Evolutionary conservation across 1,284 basidiomycete species (phyloP), one percentile per base, ranked within the genome.

Genomic region (Termitomyces sp.): DNA sequence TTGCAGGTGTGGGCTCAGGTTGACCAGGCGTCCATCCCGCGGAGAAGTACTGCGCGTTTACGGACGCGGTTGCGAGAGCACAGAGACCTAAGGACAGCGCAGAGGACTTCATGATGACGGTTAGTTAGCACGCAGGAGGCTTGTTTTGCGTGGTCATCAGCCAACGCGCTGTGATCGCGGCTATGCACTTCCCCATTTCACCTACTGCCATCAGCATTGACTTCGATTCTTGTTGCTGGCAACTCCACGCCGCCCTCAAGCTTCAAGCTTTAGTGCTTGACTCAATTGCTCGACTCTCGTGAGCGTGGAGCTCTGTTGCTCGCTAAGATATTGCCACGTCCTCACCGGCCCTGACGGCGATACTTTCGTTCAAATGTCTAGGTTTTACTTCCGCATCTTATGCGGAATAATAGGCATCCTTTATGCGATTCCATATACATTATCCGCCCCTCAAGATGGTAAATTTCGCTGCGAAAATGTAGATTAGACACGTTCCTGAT

Each of bases 1-100:
- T 64, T 5, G 73, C 36, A 36, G 38, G 54, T 2, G 53, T 55
- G 15, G 38, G 26, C 36, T 46, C 53, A 4, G 79, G 69, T 65
- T 90, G 82, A 31, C 87, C 88, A 2, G 88, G 89, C 34, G 73
- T 65, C 89, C 88, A 90, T n/a, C 88, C 88, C 26, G 75, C 73
- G 2, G 87, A 90, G 67, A 90, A 84, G 67, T 90, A 90, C 58
- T 88, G 83, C 9, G 86, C 86, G 45, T 68, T 70, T 41, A 67
- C 75, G 17, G 75, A 70, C 13, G 67, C 65, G 45, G 68, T 67
- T 50, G 69, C 65, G 52, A 82, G 58, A 39, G 66, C 58, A 49
- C 70, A 62, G 38, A 71, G 55, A 51, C 70, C 63, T 60, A 74
- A 64, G 53, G 69, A 65, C 33, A 73, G 62, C 39, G 62, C 59